Conservation (phyloP, 2,329 filamentous ascomycete genomes). For the Graphilbum sp. region DNA sequence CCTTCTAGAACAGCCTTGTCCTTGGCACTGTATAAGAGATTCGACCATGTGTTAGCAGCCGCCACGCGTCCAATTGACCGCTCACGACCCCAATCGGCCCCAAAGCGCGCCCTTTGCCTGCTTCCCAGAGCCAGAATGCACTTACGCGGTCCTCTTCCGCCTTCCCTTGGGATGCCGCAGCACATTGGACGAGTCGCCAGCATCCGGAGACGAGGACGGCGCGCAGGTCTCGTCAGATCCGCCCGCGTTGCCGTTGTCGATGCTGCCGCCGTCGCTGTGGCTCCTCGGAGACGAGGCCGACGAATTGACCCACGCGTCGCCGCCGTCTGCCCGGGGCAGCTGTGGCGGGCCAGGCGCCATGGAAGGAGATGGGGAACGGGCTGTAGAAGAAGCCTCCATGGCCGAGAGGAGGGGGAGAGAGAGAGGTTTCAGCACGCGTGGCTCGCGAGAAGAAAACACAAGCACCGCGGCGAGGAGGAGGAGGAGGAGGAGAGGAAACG, state of each 20-base stretch:
- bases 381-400: conserved; percentile 7
- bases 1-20: conserved; percentile 81
- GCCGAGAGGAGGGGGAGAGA: neutral
- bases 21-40: conserved; percentile 44
- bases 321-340: neutral
- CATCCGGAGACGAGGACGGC: conserved; percentile 8
- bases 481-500: neutral
- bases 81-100: too few relatives aligned
- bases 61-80: neutral
- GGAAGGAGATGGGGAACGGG: conserved; percentile 5
- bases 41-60: conserved; percentile 9
- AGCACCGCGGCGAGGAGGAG: neutral
- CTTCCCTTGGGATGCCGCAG: conserved; percentile 38
- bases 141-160: conserved; percentile 48
- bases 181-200: conserved; percentile 3
- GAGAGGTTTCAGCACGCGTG: too few relatives aligned
- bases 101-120: too few relatives aligned
- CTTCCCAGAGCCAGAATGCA: conserved; percentile 8
- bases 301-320: conserved; percentile 5
- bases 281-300: conserved; percentile 7
- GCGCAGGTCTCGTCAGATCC: conserved; percentile 4
- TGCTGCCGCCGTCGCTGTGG: conserved; percentile 3
- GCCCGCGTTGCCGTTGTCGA: conserved; percentile 1
- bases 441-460: conserved; percentile 1
- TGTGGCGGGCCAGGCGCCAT: conserved; percentile 3